These are phyloP conservation scores for Eucommia ulmoides DNA, from an alignment of 257 asterid species.

Conservation along the genomic window DNA sequence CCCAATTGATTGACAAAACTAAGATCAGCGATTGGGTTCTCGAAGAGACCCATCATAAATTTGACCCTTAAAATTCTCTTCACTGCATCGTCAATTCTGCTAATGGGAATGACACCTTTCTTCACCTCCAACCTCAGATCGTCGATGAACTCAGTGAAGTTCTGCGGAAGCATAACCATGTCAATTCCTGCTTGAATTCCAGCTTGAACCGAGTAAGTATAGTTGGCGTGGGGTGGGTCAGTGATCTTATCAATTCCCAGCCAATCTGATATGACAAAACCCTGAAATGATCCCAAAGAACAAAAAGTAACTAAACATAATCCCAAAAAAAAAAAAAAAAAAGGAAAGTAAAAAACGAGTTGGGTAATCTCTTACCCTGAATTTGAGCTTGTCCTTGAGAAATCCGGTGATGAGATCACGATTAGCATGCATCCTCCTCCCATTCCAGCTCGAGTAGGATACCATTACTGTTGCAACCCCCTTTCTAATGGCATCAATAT, in stretches of 20 bases:
- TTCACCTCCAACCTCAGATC: slow-evolving; percentile 21
- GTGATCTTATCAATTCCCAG: slow-evolving; percentile 74
- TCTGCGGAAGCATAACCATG: slow-evolving; percentile 59
- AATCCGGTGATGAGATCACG: slow-evolving; percentile 43
- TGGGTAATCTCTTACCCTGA: slow-evolving; percentile 51
- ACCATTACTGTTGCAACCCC: slow-evolving; percentile 70
- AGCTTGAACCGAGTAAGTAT: slow-evolving; percentile 71
- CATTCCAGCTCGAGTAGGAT: slow-evolving; percentile 69
- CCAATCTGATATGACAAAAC: slow-evolving; percentile 86
- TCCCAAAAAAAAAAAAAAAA: too few species aligned
- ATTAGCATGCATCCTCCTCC: slow-evolving; percentile 59
- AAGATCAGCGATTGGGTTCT: slow-evolving; percentile 43
- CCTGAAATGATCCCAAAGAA: slow-evolving; percentile 60
- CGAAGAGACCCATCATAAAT: slow-evolving; percentile 45
- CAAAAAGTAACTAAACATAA: too few species aligned
- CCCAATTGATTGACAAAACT: slow-evolving; percentile 27
- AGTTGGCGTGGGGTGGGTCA: slow-evolving; percentile 57
- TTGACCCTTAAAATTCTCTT: slow-evolving; percentile 37
- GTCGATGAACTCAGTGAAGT: slow-evolving; percentile 21
- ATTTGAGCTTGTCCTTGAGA: slow-evolving; percentile 51
- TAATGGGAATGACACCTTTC: slow-evolving; percentile 23
- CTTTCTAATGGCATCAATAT: slow-evolving; percentile 41
- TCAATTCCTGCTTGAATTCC: slow-evolving; percentile 77
- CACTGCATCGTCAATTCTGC: slow-evolving; percentile 41
- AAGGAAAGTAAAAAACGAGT: too few species aligned